Evolutionary conservation across 2,329 filamentous ascomycete species (phyloP).

Genomic region (Escovopsis sp.): DNA sequence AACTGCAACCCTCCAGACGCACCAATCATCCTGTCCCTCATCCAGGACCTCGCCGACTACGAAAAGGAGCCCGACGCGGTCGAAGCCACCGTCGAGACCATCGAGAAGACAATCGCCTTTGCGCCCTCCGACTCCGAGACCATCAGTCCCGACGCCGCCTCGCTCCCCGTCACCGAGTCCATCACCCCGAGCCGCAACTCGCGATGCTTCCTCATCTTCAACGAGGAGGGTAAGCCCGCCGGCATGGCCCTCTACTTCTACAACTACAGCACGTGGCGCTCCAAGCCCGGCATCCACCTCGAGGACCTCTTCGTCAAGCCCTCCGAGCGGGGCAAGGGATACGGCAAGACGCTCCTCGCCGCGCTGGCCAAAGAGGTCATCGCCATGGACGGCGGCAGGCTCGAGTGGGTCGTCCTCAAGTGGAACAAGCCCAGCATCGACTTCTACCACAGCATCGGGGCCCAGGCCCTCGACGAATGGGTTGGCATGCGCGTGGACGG

Average conservation of each 20-base stretch:
- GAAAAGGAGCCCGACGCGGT: slow-evolving; percentile 64
- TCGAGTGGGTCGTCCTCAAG: slow-evolving; percentile 86
- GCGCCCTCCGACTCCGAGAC: slow-evolving; percentile 37
- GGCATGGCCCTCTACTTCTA: slow-evolving; percentile 89
- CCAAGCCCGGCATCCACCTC: slow-evolving; percentile 77
- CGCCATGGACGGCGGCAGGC: slow-evolving; percentile 53
- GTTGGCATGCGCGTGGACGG: slow-evolving; percentile 61
- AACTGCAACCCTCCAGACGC: slow-evolving; percentile 43
- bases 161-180: slow-evolving; percentile 32
- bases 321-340: slow-evolving; percentile 57
- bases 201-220: slow-evolving; percentile 56
- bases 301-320: slow-evolving; percentile 82
- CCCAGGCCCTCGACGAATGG: slow-evolving; percentile 55
- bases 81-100: slow-evolving; percentile 61
- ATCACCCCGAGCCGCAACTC: slow-evolving; percentile 48
- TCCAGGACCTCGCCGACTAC: slow-evolving; percentile 77
- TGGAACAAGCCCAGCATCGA: slow-evolving; percentile 86
- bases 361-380: slow-evolving; percentile 68
- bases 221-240: slow-evolving; percentile 33
- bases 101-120: slow-evolving; percentile 67
- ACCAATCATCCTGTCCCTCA: slow-evolving; percentile 63
- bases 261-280: slow-evolving; percentile 89
- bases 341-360: slow-evolving; percentile 61
- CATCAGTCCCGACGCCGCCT: slow-evolving; percentile 21
- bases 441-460: slow-evolving; percentile 67